Evolutionary conservation across 768 basidiomycete genomes (phyloP).

Genomic region (Agaricus blazei): DNA sequence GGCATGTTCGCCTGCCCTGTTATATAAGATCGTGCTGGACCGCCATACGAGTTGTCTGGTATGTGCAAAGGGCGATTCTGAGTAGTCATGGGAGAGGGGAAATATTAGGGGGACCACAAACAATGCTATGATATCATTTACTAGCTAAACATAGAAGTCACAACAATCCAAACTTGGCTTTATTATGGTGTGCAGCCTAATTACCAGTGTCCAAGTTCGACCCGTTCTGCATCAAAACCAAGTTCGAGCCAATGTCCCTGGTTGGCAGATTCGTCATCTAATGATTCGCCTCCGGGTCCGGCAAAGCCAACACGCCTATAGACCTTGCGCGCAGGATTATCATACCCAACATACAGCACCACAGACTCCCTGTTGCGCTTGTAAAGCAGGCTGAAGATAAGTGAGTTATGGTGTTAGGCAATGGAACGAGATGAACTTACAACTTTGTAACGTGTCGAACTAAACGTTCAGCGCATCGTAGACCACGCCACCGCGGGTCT

Average conservation of each 20-base stretch:
- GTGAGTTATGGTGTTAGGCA: background rate
- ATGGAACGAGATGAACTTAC: conserved; percentile 27
- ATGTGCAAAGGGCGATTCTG: background rate
- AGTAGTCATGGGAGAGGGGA: no score
- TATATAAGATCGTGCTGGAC: background rate
- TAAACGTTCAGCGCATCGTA: conserved; percentile 60
- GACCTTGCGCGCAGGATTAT: conserved; percentile 41
- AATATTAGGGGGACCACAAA: no score
- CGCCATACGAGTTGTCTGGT: background rate
- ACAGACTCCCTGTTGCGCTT: conserved; percentile 36
- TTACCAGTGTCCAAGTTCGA: conserved; percentile 68
- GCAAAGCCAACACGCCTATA: conserved; percentile 68
- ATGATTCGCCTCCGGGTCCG: conserved; percentile 36
- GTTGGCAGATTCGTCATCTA: conserved; percentile 33
- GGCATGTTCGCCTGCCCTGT: background rate
- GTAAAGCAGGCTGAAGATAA: conserved; percentile 18
- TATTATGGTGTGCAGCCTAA: no score
- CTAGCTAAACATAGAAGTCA: no score
- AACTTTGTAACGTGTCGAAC: conserved; percentile 51
- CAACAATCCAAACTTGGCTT: no score
- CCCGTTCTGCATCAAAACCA: conserved; percentile 46
- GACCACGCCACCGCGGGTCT: conserved; percentile 41
- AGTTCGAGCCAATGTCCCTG: conserved; percentile 49
- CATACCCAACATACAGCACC: conserved; percentile 62
- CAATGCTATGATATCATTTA: no score